Base-by-base conservation (phyloP, 768 basidiomycete genomes). In the Russula sp. region DNA sequence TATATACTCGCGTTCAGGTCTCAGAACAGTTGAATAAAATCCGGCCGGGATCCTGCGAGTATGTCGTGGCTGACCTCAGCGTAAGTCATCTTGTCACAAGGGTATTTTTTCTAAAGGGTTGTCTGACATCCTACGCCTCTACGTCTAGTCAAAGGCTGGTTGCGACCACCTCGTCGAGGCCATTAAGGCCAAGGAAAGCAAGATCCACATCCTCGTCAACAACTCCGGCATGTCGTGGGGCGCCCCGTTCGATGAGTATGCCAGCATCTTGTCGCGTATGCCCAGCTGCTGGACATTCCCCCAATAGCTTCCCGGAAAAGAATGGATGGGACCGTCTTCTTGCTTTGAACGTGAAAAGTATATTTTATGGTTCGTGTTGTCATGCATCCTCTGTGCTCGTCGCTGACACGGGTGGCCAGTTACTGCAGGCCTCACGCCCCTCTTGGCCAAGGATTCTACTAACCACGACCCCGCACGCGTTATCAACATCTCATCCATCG, bases 261-360 rank as follows among this genome's bases (percentile, higher is more conserved):
- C 48, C 6, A 6, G 3, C 39, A 10, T 34, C 27, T 37, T 11
- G 18, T 27, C 18, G 34, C 8, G n/a, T 20, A 6, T 34, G 34
- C 32, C 27, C 27, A 27, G 27, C 27, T 27, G 27, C 27, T 20
- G 8, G 13, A 13, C 27, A 16, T 32, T 40, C 6, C 31, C 9
- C 31, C n/a, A 27, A 39, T 57, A 75, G 74, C 66, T 83, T 89
- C 65, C 89, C 90, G 0, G 91, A 93, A 73, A 84, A 84, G 67
- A 85, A 85, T 67, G 91, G 92, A 1, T 94, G 92, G 92, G 91
- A 94, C 66, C 85, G 87, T 40, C 78, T 94, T 44, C 82, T 93
- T 71, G 82, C 83, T 22, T 83, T 93, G 42, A 94, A 94, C 70
- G 90, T 94, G 56, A 94, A 94, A 77, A 84, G 85, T 63, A 78